Percentiles rank a stretch among this genome's conserved stretches.
Evolutionary conservation across 371 early-diverging fungal species (phyloP).

Genomic region (Mucor velutinosus): DNA sequence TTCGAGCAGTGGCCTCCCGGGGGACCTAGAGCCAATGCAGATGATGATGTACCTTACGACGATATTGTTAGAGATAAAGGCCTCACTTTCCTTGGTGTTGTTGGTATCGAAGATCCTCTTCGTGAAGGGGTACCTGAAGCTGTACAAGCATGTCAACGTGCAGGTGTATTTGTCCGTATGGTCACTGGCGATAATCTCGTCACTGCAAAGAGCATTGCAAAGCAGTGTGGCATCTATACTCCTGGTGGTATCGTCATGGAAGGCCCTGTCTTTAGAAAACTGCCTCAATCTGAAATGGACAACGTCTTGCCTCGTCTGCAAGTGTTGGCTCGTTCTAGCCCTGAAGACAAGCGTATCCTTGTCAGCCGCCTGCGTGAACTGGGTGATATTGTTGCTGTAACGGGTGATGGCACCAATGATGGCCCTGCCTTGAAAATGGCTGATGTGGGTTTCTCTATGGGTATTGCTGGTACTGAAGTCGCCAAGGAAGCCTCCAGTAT

Average conservation of each 20-base stretch:
- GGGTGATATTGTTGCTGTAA: too few species aligned
- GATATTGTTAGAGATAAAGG: conserved; percentile 43
- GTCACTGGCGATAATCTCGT: conserved; percentile 78
- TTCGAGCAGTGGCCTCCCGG: conserved; percentile 58
- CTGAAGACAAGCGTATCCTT: conserved; percentile 68
- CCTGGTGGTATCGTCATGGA: conserved; percentile 64
- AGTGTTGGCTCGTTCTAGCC: conserved; percentile 71
- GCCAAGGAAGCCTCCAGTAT: too few species aligned
- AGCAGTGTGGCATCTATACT: conserved; percentile 66
- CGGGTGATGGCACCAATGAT: too few species aligned
- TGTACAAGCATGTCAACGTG: conserved; percentile 61
- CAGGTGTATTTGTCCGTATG: conserved; percentile 81
- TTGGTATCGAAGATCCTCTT: conserved; percentile 75
- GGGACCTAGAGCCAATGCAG: conserved; percentile 12
- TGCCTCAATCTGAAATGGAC: conserved; percentile 57
- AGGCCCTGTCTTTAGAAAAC: conserved; percentile 63
- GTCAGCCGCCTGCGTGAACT: conserved; percentile 63
- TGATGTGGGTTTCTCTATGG: too few species aligned
- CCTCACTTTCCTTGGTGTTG: conserved; percentile 55
- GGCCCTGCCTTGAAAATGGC: too few species aligned
- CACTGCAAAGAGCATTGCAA: conserved; percentile 70
- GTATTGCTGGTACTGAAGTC: too few species aligned
- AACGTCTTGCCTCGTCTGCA: conserved; percentile 61
- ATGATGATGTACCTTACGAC: conserved; percentile 54
- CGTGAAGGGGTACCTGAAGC: conserved; percentile 70